phyloP scores from a whole-genome alignment of 164 flowering plant species.

The Echeveria elegans region DNA sequence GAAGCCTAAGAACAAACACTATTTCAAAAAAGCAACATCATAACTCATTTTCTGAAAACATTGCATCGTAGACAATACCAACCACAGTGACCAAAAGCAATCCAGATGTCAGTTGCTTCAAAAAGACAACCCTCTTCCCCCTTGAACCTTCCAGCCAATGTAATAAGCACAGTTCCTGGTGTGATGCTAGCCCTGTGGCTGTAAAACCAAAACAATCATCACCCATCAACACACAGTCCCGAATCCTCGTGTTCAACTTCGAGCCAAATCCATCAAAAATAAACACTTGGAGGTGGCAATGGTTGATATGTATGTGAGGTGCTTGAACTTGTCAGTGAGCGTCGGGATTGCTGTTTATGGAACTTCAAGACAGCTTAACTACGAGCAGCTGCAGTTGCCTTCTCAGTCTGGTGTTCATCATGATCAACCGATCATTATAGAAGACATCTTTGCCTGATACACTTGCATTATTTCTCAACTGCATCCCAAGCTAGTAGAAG shows the following conservation, averaged over 20 bases:
- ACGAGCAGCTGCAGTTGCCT: constrained; percentile 58
- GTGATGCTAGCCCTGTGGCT: constrained; percentile 58
- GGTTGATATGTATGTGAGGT: constrained; percentile 94
- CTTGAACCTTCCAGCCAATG: constrained; percentile 48
- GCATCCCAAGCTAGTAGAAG: not conserved
- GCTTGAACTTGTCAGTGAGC: constrained; percentile 86
- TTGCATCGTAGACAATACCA: not conserved
- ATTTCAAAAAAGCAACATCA: not conserved
- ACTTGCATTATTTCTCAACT: too few relatives aligned
- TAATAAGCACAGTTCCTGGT: constrained; percentile 58
- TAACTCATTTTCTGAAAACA: not conserved
- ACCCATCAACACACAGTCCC: too few relatives aligned
- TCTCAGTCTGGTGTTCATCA: constrained; percentile 25
- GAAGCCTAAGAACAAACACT: too few relatives aligned
- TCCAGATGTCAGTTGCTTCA: constrained; percentile 36
- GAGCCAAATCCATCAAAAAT: too few relatives aligned
- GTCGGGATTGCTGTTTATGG: constrained; percentile 89
- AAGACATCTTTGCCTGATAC: constrained; percentile 65
- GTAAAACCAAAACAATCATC: not conserved
- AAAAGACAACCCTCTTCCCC: constrained; percentile 49
- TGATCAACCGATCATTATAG: constrained; percentile 34
- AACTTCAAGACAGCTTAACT: constrained; percentile 86
- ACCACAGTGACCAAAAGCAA: constrained; percentile 37
- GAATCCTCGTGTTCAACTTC: too few relatives aligned
- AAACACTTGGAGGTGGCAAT: constrained; percentile 78